Base-by-base conservation (phyloP, 2,329 filamentous ascomycete genomes). In the Trichoderma asperellum region DNA sequence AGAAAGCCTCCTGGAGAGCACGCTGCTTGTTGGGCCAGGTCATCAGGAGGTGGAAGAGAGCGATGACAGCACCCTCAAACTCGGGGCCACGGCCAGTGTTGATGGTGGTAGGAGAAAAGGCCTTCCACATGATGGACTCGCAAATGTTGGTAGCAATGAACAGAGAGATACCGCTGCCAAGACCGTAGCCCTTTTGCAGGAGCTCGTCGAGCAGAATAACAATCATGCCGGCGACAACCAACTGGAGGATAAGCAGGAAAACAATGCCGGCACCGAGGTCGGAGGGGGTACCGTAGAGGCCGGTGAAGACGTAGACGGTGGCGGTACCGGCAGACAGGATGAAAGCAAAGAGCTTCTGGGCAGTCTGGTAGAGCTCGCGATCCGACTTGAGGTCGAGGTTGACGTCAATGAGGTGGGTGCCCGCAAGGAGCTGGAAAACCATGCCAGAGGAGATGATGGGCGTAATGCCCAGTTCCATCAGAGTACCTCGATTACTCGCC, bases 141-240 rank as follows among this genome's bases (percentile, higher is more conserved):
- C 96, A 99, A 79, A 99, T 98, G 89, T 98, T 98, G 86, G 96
- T 99, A 75, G 96, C 96, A 80, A 99, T 99, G 88, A 99, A 99
- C 73, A 99, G 92, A 59, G 95, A 98, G 81, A 99, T 99, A 84
- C 96, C 96, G 80, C 93, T 97, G 83, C 96, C 96, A 73, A 99
- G 91, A 83, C 96, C 96, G 79, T 99, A 99, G 75, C 96, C 96
- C 89, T 99, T 99, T 86, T 99, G 96, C 77, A 99, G 91, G 71
- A 99, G 91, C 88, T 99, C 96, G 78, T 99, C 96, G 70, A 99
- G 92, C 71, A 99, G 92, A 82, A 99, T 98, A 83, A 99, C 96
- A 79, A 99, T 97, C 84, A 99, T 90, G 78, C 96, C 96, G 76
- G 96, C 96, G 78, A 97, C 91, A 77, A 99, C 94, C 74, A 99